Evolutionary conservation across 306 rosid species (phyloP).

Genomic region (Acacia melanoxylon): DNA sequence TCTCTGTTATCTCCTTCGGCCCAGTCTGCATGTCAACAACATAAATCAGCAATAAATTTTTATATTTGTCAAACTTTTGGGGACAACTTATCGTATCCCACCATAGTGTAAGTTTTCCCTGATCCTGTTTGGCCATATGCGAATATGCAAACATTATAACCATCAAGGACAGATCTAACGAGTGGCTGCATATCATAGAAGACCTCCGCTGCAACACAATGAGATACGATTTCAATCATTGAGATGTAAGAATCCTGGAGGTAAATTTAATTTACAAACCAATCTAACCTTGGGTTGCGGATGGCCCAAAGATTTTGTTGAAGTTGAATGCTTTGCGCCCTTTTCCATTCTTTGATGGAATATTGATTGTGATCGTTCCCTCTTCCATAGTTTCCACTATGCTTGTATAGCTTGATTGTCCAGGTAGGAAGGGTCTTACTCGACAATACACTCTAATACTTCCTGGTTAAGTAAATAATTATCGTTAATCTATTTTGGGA

Average conservation of each 20-base stretch:
- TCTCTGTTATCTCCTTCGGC: constrained; percentile 89
- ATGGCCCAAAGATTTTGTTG: constrained; percentile 90
- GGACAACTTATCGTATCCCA: constrained; percentile 35
- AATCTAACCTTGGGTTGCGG: constrained; percentile 78
- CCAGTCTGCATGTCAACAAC: constrained; percentile 58
- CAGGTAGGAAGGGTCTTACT: constrained; percentile 86
- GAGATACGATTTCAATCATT: neutral
- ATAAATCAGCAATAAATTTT: constrained; percentile 22
- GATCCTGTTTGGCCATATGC: constrained; percentile 97
- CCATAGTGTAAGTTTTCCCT: constrained; percentile 90
- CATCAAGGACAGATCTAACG: constrained; percentile 87
- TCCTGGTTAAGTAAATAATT: constrained; percentile 53
- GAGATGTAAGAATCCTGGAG: constrained; percentile 18
- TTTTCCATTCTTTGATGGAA: constrained; percentile 80
- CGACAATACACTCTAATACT: constrained; percentile 97
- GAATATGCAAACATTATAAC: constrained; percentile 87
- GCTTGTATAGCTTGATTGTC: constrained; percentile 58
- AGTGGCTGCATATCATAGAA: constrained; percentile 91
- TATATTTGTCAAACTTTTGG: neutral
- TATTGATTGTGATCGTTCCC: constrained; percentile 69
- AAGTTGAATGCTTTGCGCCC: constrained; percentile 74
- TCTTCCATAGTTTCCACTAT: constrained; percentile 79
- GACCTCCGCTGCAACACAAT: constrained; percentile 65
- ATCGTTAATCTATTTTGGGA: constrained; percentile 8
- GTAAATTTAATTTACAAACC: constrained; percentile 20